These are phyloP conservation scores for Taiwanofungus camphoratus DNA, from an alignment of 1,284 basidiomycete genomes.

Conservation along the genomic window DNA sequence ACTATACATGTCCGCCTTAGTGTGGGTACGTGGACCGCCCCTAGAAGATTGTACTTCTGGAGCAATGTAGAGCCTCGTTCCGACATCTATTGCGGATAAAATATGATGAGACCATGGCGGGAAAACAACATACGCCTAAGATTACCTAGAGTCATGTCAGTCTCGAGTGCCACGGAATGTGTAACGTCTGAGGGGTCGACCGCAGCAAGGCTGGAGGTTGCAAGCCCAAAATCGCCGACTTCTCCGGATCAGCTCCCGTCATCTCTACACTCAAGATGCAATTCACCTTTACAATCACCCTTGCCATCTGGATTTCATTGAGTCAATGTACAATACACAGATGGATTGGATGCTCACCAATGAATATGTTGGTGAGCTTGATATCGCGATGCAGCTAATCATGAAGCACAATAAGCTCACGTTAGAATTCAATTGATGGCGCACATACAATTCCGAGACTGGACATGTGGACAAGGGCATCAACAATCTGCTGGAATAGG, in stretches of 20 bases:
- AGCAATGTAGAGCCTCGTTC: slow-evolving; percentile 90
- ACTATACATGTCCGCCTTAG: slow-evolving; percentile 94
- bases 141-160: slow-evolving; percentile 72
- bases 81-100: slow-evolving; percentile 64
- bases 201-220: slow-evolving; percentile 76
- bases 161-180: slow-evolving; percentile 39
- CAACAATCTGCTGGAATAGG: slow-evolving; percentile 88
- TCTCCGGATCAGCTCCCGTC: not conserved
- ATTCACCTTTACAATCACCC: slow-evolving; percentile 80
- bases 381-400: slow-evolving; percentile 82
- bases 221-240: slow-evolving; percentile 93
- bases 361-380: slow-evolving; percentile 89
- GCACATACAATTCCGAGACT: slow-evolving; percentile 71
- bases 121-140: not conserved
- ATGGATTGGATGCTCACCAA: slow-evolving; percentile 43
- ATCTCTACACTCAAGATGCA: not conserved
- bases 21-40: slow-evolving; percentile 62
- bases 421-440: not conserved
- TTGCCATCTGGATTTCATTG: slow-evolving; percentile 61
- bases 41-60: slow-evolving; percentile 74
- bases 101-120: not conserved
- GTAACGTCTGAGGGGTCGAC: slow-evolving; percentile 65
- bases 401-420: slow-evolving; percentile 7
- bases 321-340: slow-evolving; percentile 1
- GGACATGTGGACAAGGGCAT: slow-evolving; percentile 89